Evolutionary conservation across 2,329 filamentous ascomycete species (phyloP), one percentile per base, ranked within the genome.

Genomic region (Sordariomycetes sp.): DNA sequence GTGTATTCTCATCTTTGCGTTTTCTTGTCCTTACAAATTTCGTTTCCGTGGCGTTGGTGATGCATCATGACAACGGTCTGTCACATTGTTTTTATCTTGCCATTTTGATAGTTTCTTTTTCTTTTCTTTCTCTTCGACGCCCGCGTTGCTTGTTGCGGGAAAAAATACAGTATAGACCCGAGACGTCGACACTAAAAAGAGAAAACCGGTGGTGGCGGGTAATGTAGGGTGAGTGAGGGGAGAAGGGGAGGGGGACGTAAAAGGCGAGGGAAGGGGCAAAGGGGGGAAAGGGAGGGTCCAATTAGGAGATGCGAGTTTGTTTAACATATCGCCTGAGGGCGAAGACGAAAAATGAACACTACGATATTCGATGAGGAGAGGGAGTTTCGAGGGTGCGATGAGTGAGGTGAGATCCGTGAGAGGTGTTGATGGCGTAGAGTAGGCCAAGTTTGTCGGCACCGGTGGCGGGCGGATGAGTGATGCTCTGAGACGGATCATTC

Each of bases 41-140:
- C 34, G 28, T 36, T 53, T n/a, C 17, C 13, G 20, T 12, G 52
- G 52, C 52, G 52, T 53, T 53, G 52, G 32, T 53, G 32, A 53
- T 53, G 52, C 52, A 53, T 53, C 32, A 53, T 53, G 52, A 53
- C 52, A 53, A 53, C 13, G 52, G 32, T 24, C 32, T 53, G 52
- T 53, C 52, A 53, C n/a, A 53, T 34, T 15, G 52, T 32, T n/a
- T 34, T 53, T n/a, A 6, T 22, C 22, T 53, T 32, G 10, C 28
- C n/a, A 17, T 20, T 36, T 35, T 53, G n/a, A 15, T 15, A 5
- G 13, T 36, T 53, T 7, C 20, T 52, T 36, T 25, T n/a, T 36
- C 22, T 36, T 17, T 35, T n/a, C 39, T 10, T 36, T 36, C 13
- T 53, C 22, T 50, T 22, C 20, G 42, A 22, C n/a, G 4, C 20